Base-by-base conservation (phyloP, 2,329 filamentous ascomycete species). In the Sporothrix luriei region DNA sequence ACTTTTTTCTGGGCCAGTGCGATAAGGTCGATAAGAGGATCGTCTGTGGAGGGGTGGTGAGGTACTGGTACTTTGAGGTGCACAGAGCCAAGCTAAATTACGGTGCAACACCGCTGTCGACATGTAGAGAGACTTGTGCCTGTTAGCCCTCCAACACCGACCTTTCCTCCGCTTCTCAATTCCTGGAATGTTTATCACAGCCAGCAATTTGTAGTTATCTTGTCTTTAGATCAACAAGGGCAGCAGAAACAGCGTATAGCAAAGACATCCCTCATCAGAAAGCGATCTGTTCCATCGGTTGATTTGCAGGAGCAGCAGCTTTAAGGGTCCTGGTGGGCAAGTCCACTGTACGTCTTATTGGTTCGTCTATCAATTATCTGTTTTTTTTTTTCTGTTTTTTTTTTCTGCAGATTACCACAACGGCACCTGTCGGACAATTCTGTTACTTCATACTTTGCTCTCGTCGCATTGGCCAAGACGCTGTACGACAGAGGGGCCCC, bases 1-100 rank as follows among this genome's bases (percentile, higher is more conserved):
- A 66, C n/a, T 57, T 64, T 70, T 68, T 69, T 61, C 52, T 55
- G n/a, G 66, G 24, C 71, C 71, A 64, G 59, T 21, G n/a, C 68
- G 69, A 71, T 71, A 70, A 66, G 52, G 38, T 38, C 62, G 64
- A 69, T 72, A 70, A 70, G 48, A 38, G 19, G 21, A 6, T 4
- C 13, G n/a, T 29, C 51, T 33, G 43, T n/a, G n/a, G 40, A 52
- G 54, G 66, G 66, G 52, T 7, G 43, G 29, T 16, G 40, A 68
- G 13, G 67, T 68, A 68, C 29, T 4, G 26, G 29, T 68, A 68
- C 67, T 4, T 61, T 10, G 3, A 16, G 33, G 6, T 10, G 10
- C 2, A 0, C 10, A n/a, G 10, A 7, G 13, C 10, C 10, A 19
- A 9, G 24, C 11, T 13, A 29, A 11, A 21, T 13, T 48, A 19